Evolutionary conservation across 371 early-diverging fungal species (phyloP).

Genomic region (Batkoa obscura): DNA sequence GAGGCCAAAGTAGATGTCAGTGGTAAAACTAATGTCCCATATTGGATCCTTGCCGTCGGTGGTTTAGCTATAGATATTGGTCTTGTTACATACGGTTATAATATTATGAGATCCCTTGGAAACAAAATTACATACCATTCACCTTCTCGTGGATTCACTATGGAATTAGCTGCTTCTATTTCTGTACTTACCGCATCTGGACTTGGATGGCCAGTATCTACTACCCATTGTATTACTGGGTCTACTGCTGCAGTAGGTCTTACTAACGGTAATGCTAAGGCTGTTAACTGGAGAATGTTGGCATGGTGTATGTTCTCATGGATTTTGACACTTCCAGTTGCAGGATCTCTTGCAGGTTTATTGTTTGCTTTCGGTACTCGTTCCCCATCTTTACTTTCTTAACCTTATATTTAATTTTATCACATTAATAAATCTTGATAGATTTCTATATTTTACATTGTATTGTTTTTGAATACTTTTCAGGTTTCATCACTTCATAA

Average conservation of each 20-base stretch:
- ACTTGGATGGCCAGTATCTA: constrained; percentile 62
- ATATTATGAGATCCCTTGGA: constrained; percentile 57
- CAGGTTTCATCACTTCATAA: too few species aligned
- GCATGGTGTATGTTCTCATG: constrained; percentile 49
- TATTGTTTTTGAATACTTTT: too few species aligned
- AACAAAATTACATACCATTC: constrained; percentile 74
- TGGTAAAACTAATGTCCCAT: constrained; percentile 34
- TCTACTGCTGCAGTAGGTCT: constrained; percentile 69
- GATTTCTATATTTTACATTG: too few species aligned
- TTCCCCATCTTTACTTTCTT: constrained; percentile 16
- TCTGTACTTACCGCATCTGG: constrained; percentile 70
- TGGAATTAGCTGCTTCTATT: constrained; percentile 63
- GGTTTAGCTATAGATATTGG: constrained; percentile 66
- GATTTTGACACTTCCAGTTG: constrained; percentile 63
- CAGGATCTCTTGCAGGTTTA: constrained; percentile 47
- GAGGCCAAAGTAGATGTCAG: constrained; percentile 24
- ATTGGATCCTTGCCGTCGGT: constrained; percentile 51
- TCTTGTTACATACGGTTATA: constrained; percentile 43
- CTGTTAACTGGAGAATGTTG: constrained; percentile 69
- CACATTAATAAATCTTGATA: too few species aligned
- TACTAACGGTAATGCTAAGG: constrained; percentile 47
- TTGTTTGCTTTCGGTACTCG: constrained; percentile 41
- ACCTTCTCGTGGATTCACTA: constrained; percentile 68
- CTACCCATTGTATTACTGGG: constrained; percentile 77
- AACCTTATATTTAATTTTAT: too few species aligned